Conservation (phyloP, 495 filamentous ascomycete species). For the Amniculicola lignicola region DNA sequence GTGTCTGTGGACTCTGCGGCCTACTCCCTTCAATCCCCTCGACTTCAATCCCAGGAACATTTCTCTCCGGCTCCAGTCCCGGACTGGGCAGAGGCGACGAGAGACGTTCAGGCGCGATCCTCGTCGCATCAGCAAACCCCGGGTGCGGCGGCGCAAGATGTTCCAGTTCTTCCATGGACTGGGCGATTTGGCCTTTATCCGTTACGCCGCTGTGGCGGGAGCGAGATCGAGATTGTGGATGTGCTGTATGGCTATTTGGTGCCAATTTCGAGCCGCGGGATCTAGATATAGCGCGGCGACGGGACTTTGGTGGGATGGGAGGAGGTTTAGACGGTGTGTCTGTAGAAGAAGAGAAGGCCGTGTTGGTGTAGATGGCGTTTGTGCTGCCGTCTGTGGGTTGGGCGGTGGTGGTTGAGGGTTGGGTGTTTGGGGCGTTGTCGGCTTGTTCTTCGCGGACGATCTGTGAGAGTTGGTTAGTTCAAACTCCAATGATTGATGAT, state of each 20-base stretch:
- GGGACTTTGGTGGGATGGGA: background rate
- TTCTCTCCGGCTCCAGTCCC: background rate
- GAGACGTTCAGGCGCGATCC: slow-evolving; percentile 17
- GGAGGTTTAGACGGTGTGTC: background rate
- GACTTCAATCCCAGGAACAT: background rate
- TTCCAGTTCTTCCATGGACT: background rate
- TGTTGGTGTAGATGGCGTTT: background rate
- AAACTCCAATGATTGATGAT: background rate
- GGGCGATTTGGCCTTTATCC: slow-evolving; percentile 21
- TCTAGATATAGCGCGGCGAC: slow-evolving; percentile 1
- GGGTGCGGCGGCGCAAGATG: slow-evolving; percentile 7
- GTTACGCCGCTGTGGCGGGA: slow-evolving; percentile 25
- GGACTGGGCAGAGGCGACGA: slow-evolving; percentile 7
- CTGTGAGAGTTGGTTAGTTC: slow-evolving; percentile 9
- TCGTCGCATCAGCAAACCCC: slow-evolving; percentile 16
- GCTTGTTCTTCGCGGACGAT: slow-evolving; percentile 30
- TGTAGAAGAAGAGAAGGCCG: background rate
- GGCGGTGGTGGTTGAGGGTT: slow-evolving; percentile 3
- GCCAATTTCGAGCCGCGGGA: too few relatives aligned
- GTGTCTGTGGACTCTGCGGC: slow-evolving; percentile 19
- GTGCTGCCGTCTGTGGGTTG: background rate
- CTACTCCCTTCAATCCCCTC: background rate
- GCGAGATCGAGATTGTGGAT: slow-evolving; percentile 7
- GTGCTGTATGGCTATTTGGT: too few relatives aligned
- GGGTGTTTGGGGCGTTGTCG: background rate